Conservation (phyloP, 176 grass and related monocot species). For the Phyllostachys edulis region DNA sequence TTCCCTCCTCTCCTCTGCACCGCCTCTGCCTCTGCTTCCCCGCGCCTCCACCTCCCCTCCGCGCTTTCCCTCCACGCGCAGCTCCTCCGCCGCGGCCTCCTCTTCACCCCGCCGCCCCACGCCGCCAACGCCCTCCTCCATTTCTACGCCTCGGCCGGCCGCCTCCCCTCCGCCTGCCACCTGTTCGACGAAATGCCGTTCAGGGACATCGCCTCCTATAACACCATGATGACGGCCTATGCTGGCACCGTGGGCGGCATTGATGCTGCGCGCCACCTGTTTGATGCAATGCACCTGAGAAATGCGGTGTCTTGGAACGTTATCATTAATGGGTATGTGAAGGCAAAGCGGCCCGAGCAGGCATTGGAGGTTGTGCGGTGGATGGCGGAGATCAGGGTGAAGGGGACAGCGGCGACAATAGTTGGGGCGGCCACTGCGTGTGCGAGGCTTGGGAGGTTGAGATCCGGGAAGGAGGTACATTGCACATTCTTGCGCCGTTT, state of each 20-base stretch:
- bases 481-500: conserved; percentile 41
- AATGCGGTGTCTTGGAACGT: conserved; percentile 65
- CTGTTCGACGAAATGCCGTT: conserved; percentile 57
- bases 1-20: conserved; percentile 34
- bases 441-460: conserved; percentile 40
- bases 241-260: background rate
- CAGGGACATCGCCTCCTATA: conserved; percentile 47
- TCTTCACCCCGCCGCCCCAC: conserved; percentile 39
- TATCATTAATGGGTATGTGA: conserved; percentile 46
- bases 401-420: conserved; percentile 30
- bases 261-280: conserved; percentile 28
- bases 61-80: conserved; percentile 42
- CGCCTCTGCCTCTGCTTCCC: background rate
- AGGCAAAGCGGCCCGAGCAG: conserved; percentile 32
- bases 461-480: conserved; percentile 47
- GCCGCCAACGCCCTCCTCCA: conserved; percentile 49
- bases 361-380: conserved; percentile 46
- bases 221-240: conserved; percentile 52
- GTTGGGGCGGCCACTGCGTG: conserved; percentile 47
- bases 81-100: conserved; percentile 46
- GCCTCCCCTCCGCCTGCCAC: conserved; percentile 20
- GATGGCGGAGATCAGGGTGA: conserved; percentile 26
- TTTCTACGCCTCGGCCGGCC: conserved; percentile 41
- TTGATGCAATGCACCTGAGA: conserved; percentile 47
- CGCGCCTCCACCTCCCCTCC: conserved; percentile 19